Conservation (phyloP, 2,329 filamentous ascomycete species). For the Aureobasidium subglaciale region DNA sequence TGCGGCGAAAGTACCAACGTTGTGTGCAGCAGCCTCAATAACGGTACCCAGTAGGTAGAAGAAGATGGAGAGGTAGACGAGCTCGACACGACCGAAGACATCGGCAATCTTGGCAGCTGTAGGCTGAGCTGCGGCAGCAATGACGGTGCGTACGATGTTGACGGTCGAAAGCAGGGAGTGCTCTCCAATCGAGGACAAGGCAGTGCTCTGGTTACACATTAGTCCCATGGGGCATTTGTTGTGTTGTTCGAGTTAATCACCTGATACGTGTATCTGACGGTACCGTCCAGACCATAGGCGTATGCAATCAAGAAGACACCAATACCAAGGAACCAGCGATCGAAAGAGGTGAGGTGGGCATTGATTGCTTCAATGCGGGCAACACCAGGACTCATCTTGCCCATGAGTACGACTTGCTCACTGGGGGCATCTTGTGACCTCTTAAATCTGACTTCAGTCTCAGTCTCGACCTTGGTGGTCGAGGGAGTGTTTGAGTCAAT, state of each 20-base stretch:
- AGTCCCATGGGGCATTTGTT: background rate
- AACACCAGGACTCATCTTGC: conserved; percentile 46
- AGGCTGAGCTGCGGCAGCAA: conserved; percentile 50
- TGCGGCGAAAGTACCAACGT: conserved; percentile 47
- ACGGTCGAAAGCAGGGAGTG: conserved; percentile 55
- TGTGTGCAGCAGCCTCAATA: conserved; percentile 46
- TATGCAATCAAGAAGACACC: conserved; percentile 58
- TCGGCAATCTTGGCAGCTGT: conserved; percentile 54
- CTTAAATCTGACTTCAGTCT: background rate
- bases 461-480: background rate
- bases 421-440: background rate
- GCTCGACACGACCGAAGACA: conserved; percentile 52
- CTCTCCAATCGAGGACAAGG: conserved; percentile 44
- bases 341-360: conserved; percentile 43
- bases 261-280: conserved; percentile 49
- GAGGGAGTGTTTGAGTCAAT: background rate
- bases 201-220: conserved; percentile 37
- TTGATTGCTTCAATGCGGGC: conserved; percentile 52
- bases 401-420: conserved; percentile 21
- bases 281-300: conserved; percentile 55
- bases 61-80: conserved; percentile 48
- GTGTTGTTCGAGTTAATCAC: conserved; percentile 17
- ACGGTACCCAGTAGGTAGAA: conserved; percentile 52
- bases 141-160: conserved; percentile 51
- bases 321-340: conserved; percentile 53